Percentiles rank a stretch among this genome's conserved stretches.
phyloP scores from a whole-genome alignment of 352 stramenopile species.

The Pythium sukuiense region DNA sequence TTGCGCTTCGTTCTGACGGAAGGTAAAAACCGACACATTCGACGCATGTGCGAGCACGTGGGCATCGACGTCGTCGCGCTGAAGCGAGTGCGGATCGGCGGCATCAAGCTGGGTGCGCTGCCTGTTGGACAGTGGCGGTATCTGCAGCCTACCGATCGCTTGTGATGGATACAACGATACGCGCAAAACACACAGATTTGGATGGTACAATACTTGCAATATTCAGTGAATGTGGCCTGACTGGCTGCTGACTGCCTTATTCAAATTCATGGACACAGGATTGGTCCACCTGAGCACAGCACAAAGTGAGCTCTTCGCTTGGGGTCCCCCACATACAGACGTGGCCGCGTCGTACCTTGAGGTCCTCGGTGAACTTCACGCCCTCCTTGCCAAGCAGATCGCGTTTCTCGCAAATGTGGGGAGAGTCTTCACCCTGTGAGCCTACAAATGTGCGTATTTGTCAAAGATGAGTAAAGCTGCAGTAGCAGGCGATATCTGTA shows the following conservation, averaged over 20 bases:
- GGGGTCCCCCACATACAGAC: too few species aligned
- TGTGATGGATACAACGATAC: constrained; percentile 28
- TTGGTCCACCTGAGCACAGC: constrained; percentile 39
- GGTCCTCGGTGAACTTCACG: constrained; percentile 54
- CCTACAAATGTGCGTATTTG: constrained; percentile 31
- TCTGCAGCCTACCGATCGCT: constrained; percentile 62
- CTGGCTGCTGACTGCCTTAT: not conserved
- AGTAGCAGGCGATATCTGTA: not conserved
- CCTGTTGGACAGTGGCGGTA: constrained; percentile 81
- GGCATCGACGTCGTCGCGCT: constrained; percentile 89
- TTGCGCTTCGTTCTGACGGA: constrained; percentile 91
- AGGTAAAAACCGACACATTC: constrained; percentile 96
- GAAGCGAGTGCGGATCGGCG: constrained; percentile 90
- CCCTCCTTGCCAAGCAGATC: constrained; percentile 60
- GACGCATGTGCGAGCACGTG: constrained; percentile 94
- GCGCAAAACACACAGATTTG: not conserved
- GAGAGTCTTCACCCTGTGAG: constrained; percentile 55
- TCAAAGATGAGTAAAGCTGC: not conserved
- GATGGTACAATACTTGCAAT: too few species aligned
- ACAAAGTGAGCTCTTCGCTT: not conserved
- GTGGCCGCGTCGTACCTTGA: constrained; percentile 42
- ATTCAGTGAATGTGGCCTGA: too few species aligned
- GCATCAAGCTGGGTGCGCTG: constrained; percentile 78
- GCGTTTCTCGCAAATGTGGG: constrained; percentile 70
- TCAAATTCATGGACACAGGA: constrained; percentile 51